Conservation (phyloP, 169 alveolate species). For the Plasmodium adleri region DNA sequence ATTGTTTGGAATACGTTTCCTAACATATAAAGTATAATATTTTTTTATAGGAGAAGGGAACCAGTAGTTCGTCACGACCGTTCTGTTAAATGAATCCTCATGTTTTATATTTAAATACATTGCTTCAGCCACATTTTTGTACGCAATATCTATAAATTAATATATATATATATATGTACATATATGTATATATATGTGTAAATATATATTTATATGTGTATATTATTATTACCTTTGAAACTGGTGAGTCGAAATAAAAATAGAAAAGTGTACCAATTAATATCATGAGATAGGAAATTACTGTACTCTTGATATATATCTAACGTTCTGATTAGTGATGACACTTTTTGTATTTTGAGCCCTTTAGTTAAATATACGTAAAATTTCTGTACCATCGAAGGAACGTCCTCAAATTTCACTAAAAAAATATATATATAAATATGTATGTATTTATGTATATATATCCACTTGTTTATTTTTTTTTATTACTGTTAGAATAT, state of each 20-base stretch:
- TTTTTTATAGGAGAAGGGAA: constrained; percentile 42
- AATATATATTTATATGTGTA: neutral
- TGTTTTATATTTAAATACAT: constrained; percentile 43
- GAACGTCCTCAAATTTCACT: neutral
- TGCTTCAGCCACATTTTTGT: constrained; percentile 31
- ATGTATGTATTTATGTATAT: too few species aligned
- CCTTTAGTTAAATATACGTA: too few species aligned
- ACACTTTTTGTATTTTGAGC: neutral
- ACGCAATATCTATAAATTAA: constrained; percentile 26
- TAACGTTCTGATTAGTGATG: constrained; percentile 11
- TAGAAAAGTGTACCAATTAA: constrained; percentile 43
- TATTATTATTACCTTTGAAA: constrained; percentile 12
- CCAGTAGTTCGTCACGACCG: constrained; percentile 38
- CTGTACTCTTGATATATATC: constrained; percentile 33
- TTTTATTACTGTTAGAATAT: constrained; percentile 10
- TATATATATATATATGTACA: too few species aligned
- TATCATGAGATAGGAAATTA: constrained; percentile 26
- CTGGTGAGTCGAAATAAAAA: constrained; percentile 18
- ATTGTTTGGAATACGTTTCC: constrained; percentile 1
- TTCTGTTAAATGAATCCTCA: constrained; percentile 13
- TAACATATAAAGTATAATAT: constrained; percentile 44
- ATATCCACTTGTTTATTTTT: too few species aligned
- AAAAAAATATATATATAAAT: neutral
- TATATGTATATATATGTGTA: too few species aligned
- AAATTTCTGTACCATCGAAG: constrained; percentile 44